phyloP scores from a whole-genome alignment of 768 basidiomycete species.

The Floccularia luteovirens region DNA sequence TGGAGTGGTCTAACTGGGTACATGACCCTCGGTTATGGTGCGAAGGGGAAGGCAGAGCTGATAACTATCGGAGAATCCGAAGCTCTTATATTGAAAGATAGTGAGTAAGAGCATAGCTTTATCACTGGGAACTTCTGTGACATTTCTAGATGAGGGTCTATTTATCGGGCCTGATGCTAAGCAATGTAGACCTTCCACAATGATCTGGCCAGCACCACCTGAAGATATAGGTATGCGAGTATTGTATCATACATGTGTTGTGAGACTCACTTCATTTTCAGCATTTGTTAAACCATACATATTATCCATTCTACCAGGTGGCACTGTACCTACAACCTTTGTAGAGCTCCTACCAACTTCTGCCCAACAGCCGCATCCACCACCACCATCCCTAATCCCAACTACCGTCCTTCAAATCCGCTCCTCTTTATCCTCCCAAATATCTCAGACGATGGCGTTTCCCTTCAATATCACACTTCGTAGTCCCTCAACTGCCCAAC shows the following conservation, averaged over 20 bases:
- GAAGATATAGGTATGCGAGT: constrained; percentile 60
- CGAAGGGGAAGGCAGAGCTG: constrained; percentile 62
- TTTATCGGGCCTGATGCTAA: constrained; percentile 58
- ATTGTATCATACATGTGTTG: background rate
- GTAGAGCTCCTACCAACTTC: constrained; percentile 12
- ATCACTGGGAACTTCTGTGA: background rate
- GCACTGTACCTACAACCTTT: constrained; percentile 35
- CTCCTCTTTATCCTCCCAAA: constrained; percentile 58
- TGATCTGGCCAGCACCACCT: constrained; percentile 75
- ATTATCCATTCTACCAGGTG: constrained; percentile 66
- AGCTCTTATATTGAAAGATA: constrained; percentile 69
- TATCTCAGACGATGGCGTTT: constrained; percentile 56
- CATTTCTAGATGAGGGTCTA: constrained; percentile 52
- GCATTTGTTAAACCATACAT: constrained; percentile 75
- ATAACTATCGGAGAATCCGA: constrained; percentile 52
- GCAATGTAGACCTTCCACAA: constrained; percentile 33
- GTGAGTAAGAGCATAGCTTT: constrained; percentile 33
- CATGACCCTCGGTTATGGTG: constrained; percentile 76
- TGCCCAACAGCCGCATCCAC: constrained; percentile 9
- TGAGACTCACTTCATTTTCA: constrained; percentile 14
- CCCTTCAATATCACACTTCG: constrained; percentile 37
- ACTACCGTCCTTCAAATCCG: constrained; percentile 63
- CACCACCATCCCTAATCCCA: constrained; percentile 32
- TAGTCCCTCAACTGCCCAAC: constrained; percentile 15
- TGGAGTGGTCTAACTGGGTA: constrained; percentile 77